Base-by-base conservation (phyloP, 345 rosid genomes). In the Passiflora organensis region DNA sequence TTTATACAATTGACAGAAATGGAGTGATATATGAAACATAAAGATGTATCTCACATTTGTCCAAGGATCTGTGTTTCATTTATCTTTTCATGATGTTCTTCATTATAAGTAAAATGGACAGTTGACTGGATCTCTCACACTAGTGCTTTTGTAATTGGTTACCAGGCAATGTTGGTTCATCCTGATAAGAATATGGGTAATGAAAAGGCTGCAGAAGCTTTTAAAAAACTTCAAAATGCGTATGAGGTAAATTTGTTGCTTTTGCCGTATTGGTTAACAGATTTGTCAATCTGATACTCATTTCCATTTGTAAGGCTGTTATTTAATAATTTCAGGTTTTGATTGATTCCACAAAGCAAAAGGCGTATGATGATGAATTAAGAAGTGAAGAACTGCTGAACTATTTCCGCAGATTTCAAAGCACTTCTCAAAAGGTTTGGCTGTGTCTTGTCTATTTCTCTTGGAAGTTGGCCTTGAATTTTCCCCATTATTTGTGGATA, bases 111-210 rank as follows among this genome's bases (percentile, higher is more conserved):
- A 32, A 48, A 42, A 32, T 0, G 24, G 39, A 37, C 59, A 55
- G 13, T 42, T 45, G 18, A 48, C 18, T 58, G 65, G 39, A 53
- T 36, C n/a, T 39, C 45, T 32, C 34, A 22, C 56, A 32, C 56
- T 28, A 20, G 51, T 6, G 14, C 46, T 46, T 72, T 55, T 47
- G 14, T n/a, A 53, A 58, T 64, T 56, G 56, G 41, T 72, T 65
- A 17, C 51, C 65, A 93, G 99, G 97, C 97, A 38, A 93, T 89
- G 95, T 65, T 87, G 70, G 97, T 93, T 62, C 99, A 93, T 83
- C 99, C 99, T 13, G 99, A 93, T 64, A 87, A 93, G 80, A 93
- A 93, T 54, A 91, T 81, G 89, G 97, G 99, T 41, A 86, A 93
- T 68, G 99, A 89, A 72, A 93, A 81, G 77, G 99, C 99, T 53